Conservation (phyloP, 192 early-diverging fungal species). For the Podila epicladia region DNA sequence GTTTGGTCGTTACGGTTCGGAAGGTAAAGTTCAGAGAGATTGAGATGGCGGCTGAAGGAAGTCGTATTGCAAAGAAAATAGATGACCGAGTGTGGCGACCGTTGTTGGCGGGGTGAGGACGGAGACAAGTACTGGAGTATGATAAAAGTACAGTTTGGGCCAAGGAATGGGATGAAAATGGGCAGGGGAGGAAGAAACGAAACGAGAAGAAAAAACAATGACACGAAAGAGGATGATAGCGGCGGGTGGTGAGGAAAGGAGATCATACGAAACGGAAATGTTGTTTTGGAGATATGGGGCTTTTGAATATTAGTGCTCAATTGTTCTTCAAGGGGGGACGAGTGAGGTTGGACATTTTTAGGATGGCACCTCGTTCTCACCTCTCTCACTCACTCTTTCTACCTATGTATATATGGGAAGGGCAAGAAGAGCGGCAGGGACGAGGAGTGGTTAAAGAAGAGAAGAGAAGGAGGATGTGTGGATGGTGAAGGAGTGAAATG, state of each 20-base stretch:
- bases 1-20: too few species aligned
- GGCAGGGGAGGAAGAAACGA: not conserved
- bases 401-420: not conserved
- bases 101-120: not conserved
- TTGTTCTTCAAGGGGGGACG: too few species aligned
- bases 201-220: constrained; percentile 5
- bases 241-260: not conserved
- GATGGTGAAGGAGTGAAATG: not conserved
- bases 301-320: too few species aligned
- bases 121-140: not conserved
- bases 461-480: not conserved
- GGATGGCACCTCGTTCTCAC: too few species aligned
- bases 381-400: too few species aligned
- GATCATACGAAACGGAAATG: not conserved
- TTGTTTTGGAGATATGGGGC: not conserved
- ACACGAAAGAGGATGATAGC: not conserved
- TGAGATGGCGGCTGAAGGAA: too few species aligned
- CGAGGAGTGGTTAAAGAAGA: not conserved
- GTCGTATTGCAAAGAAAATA: not conserved
- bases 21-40: not conserved
- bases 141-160: not conserved
- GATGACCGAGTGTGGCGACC: not conserved
- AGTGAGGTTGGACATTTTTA: too few species aligned
- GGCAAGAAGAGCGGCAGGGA: not conserved
- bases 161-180: not conserved